phyloP scores from a whole-genome alignment of 495 filamentous ascomycete genomes.

The Trichoderma parareesei region DNA sequence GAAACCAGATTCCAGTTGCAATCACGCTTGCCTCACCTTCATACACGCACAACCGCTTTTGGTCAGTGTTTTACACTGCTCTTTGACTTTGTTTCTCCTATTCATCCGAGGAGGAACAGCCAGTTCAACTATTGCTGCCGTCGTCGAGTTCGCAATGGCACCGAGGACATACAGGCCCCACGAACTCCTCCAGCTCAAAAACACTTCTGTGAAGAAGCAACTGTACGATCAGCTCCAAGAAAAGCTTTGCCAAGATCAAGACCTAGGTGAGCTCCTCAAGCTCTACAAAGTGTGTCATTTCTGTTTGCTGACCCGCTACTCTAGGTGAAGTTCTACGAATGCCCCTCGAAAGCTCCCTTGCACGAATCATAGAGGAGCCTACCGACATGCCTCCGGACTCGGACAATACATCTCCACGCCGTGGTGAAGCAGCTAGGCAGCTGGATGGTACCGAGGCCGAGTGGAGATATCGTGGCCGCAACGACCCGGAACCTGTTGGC shows the following conservation, averaged over 20 bases:
- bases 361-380: constrained; percentile 4
- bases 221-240: constrained; percentile 3
- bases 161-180: background rate
- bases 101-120: background rate
- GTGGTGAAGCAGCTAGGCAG: constrained; percentile 6
- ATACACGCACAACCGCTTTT: background rate
- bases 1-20: background rate
- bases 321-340: background rate
- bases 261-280: background rate
- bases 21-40: background rate
- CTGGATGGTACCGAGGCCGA: constrained; percentile 16
- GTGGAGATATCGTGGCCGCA: constrained; percentile 37
- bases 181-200: constrained; percentile 2
- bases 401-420: background rate
- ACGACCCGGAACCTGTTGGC: constrained; percentile 25
- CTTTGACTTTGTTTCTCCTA: background rate
- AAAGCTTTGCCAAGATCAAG: background rate
- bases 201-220: background rate
- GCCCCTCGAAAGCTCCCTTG: constrained; percentile 1
- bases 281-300: background rate
- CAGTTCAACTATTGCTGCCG: background rate
- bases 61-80: background rate
- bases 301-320: background rate
- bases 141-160: background rate
- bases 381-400: background rate